These are phyloP conservation scores for Ottelia alismoides DNA, from an alignment of 106 monocot genomes.

Conservation along the genomic window DNA sequence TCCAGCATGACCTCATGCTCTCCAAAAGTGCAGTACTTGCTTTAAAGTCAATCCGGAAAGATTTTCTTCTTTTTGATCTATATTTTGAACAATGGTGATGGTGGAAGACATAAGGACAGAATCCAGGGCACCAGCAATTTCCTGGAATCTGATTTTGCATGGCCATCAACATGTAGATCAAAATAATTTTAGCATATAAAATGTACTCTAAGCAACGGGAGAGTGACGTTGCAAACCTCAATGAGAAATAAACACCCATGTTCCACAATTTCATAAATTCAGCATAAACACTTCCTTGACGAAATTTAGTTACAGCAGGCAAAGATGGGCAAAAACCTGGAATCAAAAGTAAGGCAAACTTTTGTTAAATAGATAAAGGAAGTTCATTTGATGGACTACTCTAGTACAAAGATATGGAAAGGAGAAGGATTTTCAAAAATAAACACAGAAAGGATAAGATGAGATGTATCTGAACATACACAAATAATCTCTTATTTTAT, in stretches of 20 bases:
- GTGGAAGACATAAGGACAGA: conserved; percentile 38
- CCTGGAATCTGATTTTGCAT: conserved; percentile 84
- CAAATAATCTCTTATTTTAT: no score
- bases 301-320: conserved; percentile 66
- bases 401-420: no score
- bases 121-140: conserved; percentile 86
- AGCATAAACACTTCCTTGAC: conserved; percentile 46
- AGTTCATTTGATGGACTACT: no score
- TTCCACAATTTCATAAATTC: conserved; percentile 93
- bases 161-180: neutral
- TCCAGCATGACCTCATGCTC: conserved; percentile 82
- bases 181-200: neutral
- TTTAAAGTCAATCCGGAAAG: conserved; percentile 35
- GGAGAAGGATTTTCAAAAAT: no score
- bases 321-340: conserved; percentile 72
- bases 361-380: no score
- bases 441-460: no score
- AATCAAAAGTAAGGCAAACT: no score
- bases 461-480: no score
- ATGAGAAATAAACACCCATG: conserved; percentile 85
- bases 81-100: conserved; percentile 34
- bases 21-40: conserved; percentile 65
- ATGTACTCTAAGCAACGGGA: no score
- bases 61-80: conserved; percentile 18
- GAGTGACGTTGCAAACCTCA: no score